Conservation (phyloP, 257 asterid genomes). For the Voacanga thouarsii region DNA sequence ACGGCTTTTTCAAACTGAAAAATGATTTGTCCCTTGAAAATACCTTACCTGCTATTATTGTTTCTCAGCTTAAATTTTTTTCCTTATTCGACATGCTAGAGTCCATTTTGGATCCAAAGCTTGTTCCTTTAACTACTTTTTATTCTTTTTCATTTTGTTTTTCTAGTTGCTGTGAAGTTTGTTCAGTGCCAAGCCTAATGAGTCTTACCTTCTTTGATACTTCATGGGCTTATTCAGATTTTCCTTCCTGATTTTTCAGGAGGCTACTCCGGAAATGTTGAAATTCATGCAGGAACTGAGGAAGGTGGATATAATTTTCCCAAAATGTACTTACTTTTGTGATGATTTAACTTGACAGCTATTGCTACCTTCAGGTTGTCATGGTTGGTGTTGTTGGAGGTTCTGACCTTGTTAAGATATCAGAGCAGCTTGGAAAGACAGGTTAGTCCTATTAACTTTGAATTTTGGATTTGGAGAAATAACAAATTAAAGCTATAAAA, state of each 20-base stretch:
- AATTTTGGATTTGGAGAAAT: background rate
- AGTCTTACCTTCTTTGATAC: background rate
- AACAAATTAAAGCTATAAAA: background rate
- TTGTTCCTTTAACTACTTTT: background rate
- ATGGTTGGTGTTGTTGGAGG: constrained; percentile 97
- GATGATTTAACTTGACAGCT: background rate
- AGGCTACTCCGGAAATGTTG: constrained; percentile 61
- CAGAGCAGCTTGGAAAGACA: constrained; percentile 88
- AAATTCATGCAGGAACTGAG: constrained; percentile 71
- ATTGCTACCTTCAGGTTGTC: constrained; percentile 50
- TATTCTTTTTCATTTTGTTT: background rate
- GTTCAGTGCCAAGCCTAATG: background rate
- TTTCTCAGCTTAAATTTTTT: background rate
- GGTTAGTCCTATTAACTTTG: constrained; percentile 37
- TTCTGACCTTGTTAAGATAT: constrained; percentile 91
- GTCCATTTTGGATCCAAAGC: background rate
- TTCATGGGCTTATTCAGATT: background rate
- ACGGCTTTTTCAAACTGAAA: background rate
- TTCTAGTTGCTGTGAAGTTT: background rate
- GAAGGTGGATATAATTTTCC: constrained; percentile 45
- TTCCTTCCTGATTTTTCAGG: constrained; percentile 39
- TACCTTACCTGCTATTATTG: background rate
- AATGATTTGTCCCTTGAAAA: background rate
- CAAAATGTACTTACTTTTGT: background rate
- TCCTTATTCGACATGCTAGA: background rate